phyloP scores from a whole-genome alignment of 2,329 filamentous ascomycete genomes.

The Grosmannia clavigera region DNA sequence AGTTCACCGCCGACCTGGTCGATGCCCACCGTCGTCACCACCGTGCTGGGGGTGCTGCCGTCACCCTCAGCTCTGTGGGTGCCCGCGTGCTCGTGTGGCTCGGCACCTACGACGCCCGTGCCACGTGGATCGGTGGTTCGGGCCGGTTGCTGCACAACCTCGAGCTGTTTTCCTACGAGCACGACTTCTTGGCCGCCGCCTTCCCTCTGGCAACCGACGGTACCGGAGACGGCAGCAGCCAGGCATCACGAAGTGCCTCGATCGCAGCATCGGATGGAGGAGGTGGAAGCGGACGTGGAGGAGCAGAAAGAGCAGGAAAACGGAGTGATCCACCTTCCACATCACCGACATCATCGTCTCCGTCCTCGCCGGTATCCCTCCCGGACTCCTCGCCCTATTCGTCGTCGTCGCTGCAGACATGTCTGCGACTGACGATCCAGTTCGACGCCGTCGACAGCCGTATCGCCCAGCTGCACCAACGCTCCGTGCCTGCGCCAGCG shows the following conservation, averaged over 20 bases:
- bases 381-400: neutral
- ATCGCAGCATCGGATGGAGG: neutral
- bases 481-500: neutral
- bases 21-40: constrained; percentile 4
- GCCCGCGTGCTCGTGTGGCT: constrained; percentile 6
- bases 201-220: neutral
- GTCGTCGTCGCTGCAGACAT: neutral
- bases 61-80: neutral
- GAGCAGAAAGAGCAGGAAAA: neutral
- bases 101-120: constrained; percentile 3
- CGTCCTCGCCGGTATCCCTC: neutral
- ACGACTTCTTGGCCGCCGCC: constrained; percentile 1
- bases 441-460: constrained; percentile 5
- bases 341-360: neutral
- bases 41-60: neutral
- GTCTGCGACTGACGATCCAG: constrained; percentile 4
- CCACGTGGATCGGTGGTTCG: constrained; percentile 3
- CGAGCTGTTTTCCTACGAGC: neutral
- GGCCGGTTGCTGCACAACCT: constrained; percentile 4
- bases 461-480: constrained; percentile 4
- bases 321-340: neutral
- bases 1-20: constrained; percentile 5
- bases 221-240: neutral
- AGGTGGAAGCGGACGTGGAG: neutral
- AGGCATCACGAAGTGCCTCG: neutral